Conservation (phyloP, 257 asterid genomes). For the Solanum ossicruentum region DNA sequence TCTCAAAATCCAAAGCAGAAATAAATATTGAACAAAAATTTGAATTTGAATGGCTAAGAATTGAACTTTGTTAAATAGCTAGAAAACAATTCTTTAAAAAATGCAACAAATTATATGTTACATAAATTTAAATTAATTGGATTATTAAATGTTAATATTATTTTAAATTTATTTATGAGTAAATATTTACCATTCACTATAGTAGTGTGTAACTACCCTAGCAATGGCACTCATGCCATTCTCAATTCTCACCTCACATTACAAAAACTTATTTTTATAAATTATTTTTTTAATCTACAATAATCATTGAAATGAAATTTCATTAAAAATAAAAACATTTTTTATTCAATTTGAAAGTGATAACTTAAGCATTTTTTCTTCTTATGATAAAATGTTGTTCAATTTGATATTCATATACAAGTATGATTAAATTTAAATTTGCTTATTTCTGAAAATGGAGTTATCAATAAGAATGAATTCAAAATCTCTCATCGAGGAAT, state of each 20-base stretch:
- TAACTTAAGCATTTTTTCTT: not conserved
- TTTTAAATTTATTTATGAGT: too few relatives aligned
- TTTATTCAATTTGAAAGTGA: not conserved
- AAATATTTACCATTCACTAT: not conserved
- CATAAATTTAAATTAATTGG: not conserved
- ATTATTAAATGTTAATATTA: too few relatives aligned
- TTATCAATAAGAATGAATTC: not conserved
- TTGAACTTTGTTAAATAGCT: too few relatives aligned
- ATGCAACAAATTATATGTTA: not conserved
- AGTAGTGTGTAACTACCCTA: not conserved
- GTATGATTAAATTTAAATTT: not conserved
- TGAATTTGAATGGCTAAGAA: too few relatives aligned
- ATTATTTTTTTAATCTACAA: too few relatives aligned
- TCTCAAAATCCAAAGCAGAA: too few relatives aligned
- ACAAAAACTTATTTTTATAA: not conserved
- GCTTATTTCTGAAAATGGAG: too few relatives aligned
- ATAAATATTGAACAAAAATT: too few relatives aligned
- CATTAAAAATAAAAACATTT: not conserved
- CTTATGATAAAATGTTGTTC: not conserved
- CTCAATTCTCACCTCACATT: not conserved
- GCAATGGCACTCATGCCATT: not conserved
- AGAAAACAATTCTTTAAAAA: not conserved
- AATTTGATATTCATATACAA: not conserved
- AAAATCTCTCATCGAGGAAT: rapidly evolving
- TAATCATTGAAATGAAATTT: too few relatives aligned